Evolutionary conservation across 2,329 filamentous ascomycete species (phyloP), one percentile per base, ranked within the genome.

Genomic region (Neopestalotiopsis rosae): DNA sequence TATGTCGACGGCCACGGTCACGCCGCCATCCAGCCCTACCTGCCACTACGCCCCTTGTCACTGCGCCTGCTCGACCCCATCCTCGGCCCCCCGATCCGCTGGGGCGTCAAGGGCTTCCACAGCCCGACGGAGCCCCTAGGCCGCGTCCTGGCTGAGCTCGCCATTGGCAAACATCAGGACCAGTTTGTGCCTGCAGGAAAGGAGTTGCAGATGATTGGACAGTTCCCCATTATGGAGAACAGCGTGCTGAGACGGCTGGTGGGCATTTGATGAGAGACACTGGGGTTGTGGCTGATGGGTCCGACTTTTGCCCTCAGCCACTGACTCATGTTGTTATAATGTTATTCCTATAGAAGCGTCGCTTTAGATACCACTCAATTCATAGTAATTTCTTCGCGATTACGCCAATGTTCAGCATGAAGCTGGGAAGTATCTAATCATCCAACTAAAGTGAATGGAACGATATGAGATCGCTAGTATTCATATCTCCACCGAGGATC

Each of bases 401-500:
- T 28, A 28, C 24, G 24, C 24, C 24, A 28, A 28, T 28, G 24
- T 3, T 28, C 24, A 28, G 24, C 24, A 28, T 28, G 24, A 28
- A 28, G 24, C 24, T 28, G 24, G 24, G 24, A 4, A 28, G 24
- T 28, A 28, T 28, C 24, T 28, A 3, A 28, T 28, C 24, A 28
- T 28, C 24, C 24, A 28, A 28, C 24, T 28, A 28, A 28, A 28
- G 3, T 28, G 24, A 28, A 28, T 28, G 3, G 24, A 28, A 28
- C 3, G 24, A 28, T 28, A 28, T 28, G 24, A 38, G 6, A 52
- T 6, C 5, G n/a, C 59, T 64, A 90, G 72, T 85, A 88, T 77
- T 89, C 86, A 68, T 91, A 92, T n/a, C 90, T 81, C 89, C 90
- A 93, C 70, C 90, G 82, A 0, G 86, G 82, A 77, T 93, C 90